Evolutionary conservation across 345 rosid species (phyloP).

Genomic region (Moricandia arvensis): DNA sequence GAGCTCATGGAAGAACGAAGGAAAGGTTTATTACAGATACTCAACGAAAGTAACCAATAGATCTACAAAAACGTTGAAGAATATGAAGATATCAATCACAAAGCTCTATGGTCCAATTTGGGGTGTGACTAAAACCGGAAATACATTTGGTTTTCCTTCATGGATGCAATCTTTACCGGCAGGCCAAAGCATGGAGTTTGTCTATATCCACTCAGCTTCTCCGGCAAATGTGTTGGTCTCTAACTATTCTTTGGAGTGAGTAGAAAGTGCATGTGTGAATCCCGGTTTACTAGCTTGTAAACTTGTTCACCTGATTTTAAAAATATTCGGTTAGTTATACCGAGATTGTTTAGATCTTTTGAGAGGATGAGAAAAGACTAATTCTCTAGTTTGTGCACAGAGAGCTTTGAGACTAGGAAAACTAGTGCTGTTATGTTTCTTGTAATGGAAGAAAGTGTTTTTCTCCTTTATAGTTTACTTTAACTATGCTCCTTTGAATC

Average conservation of each 20-base stretch:
- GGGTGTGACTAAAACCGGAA: conserved; percentile 65
- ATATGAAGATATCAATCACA: conserved; percentile 61
- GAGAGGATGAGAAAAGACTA: conserved; percentile 6
- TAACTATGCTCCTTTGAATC: background rate
- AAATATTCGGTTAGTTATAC: conserved; percentile 1
- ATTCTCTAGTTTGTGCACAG: conserved; percentile 8
- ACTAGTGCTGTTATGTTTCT: background rate
- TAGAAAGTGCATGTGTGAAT: conserved; percentile 2
- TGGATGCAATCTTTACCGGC: conserved; percentile 70
- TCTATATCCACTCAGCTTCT: conserved; percentile 75
- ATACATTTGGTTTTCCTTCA: no score
- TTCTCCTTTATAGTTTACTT: background rate
- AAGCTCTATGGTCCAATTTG: conserved; percentile 88
- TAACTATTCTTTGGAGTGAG: conserved; percentile 61
- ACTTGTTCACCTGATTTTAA: conserved; percentile 16
- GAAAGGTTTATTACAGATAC: conserved; percentile 69
- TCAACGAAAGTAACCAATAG: conserved; percentile 66
- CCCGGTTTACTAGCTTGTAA: conserved; percentile 36
- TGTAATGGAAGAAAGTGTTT: conserved; percentile 10
- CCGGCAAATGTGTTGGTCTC: conserved; percentile 67
- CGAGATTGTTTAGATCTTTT: background rate
- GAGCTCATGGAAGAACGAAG: conserved; percentile 62
- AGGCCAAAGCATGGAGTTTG: conserved; percentile 78
- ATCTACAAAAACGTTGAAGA: no score
- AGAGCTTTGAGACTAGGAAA: background rate